A percentile compares a stretch with the other conserved stretches of the same genome.
phyloP scores from a whole-genome alignment of 306 rosid genomes.

The Carpinus fangiana region DNA sequence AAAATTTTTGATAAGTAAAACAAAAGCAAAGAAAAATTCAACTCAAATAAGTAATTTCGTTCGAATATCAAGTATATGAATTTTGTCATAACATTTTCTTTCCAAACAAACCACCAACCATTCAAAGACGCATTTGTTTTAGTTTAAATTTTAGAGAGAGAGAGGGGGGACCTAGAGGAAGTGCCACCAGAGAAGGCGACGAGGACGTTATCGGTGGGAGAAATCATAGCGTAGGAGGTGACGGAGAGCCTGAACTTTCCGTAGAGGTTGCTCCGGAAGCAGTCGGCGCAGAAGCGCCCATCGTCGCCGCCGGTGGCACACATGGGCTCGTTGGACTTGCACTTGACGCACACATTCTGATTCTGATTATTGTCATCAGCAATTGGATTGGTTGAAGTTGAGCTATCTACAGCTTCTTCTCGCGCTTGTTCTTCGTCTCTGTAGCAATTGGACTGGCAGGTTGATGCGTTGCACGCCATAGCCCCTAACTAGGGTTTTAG shows the following conservation, averaged over 20 bases:
- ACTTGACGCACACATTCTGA: constrained; percentile 59
- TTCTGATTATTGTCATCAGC: constrained; percentile 10
- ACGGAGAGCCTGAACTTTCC: constrained; percentile 84
- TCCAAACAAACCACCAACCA: background rate
- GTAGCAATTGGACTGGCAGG: constrained; percentile 77
- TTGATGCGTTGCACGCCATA: constrained; percentile 81
- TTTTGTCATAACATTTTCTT: background rate
- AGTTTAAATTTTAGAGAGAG: background rate
- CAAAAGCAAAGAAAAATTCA: too few relatives aligned
- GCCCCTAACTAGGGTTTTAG: constrained; percentile 28
- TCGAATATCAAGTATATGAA: background rate
- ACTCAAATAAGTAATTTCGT: too few relatives aligned
- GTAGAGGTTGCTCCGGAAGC: constrained; percentile 70
- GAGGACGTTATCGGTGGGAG: constrained; percentile 81
- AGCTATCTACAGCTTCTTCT: background rate
- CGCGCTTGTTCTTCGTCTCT: constrained; percentile 43
- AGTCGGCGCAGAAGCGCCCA: constrained; percentile 69
- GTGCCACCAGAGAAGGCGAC: constrained; percentile 97
- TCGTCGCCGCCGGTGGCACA: constrained; percentile 55
- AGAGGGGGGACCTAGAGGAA: constrained; percentile 64
- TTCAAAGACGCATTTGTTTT: background rate
- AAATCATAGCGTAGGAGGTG: constrained; percentile 79
- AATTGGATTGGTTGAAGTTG: constrained; percentile 24
- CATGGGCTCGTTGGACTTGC: constrained; percentile 69
- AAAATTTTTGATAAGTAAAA: too few relatives aligned